These are phyloP conservation scores for Astrephomene gubernaculifera DNA, from an alignment of 139 green algal genomes.

Conservation along the genomic window DNA sequence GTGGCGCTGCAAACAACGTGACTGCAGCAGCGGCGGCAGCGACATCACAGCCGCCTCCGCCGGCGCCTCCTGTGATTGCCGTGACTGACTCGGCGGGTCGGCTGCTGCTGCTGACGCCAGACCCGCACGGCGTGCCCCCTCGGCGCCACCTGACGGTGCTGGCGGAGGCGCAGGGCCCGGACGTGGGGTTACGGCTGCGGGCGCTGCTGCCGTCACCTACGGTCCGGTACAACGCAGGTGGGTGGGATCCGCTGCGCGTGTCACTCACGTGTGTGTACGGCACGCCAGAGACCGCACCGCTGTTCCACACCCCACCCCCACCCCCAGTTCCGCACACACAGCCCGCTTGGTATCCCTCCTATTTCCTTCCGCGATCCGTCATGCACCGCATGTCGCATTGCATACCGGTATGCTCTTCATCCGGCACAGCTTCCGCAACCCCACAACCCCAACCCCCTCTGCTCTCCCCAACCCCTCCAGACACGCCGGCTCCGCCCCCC, in stretches of 20 bases:
- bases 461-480: neutral
- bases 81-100: neutral
- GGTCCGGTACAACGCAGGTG: neutral
- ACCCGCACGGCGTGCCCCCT: neutral
- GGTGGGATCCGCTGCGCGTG: neutral
- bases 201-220: neutral
- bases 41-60: no score
- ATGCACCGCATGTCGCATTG: no score
- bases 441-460: neutral
- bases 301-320: neutral
- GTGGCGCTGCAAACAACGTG: neutral
- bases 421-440: no score
- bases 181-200: constrained; percentile 12
- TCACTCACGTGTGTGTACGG: no score
- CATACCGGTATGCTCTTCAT: no score
- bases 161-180: neutral
- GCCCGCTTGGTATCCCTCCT: neutral
- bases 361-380: no score
- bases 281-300: neutral
- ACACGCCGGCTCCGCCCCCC: neutral
- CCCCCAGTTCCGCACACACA: neutral
- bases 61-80: neutral
- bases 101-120: constrained; percentile 20
- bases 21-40: neutral
- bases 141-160: constrained; percentile 9